Evolutionary conservation across 192 early-diverging fungal species (phyloP).

Genomic region (Cetraspora pellucida): DNA sequence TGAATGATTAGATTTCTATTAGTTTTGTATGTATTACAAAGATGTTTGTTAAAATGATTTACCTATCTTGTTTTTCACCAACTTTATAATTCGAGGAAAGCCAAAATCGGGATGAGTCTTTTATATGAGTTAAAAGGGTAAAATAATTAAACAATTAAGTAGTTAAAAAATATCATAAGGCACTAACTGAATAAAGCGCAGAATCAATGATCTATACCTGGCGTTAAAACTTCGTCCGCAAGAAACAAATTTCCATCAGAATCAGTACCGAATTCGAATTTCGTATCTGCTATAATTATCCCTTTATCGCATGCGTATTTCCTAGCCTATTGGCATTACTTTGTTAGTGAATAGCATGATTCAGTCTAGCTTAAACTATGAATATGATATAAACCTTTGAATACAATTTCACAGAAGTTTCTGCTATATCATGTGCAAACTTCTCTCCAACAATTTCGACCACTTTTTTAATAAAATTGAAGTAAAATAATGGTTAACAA

Average conservation of each 20-base stretch:
- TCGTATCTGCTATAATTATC: conserved; percentile 99
- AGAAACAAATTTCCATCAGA: conserved; percentile 76
- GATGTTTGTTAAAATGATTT: conserved; percentile 1
- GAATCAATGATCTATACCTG: conserved; percentile 54
- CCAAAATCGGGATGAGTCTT: conserved; percentile 99
- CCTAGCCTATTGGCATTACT: conserved; percentile 67
- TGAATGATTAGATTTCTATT: background rate
- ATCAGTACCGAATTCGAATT: conserved; percentile 99
- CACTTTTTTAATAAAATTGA: conserved; percentile 38
- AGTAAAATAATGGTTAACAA: background rate
- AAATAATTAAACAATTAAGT: conserved; percentile 3
- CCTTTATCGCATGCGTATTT: conserved; percentile 81
- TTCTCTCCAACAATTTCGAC: conserved; percentile 83
- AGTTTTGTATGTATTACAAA: too few species aligned
- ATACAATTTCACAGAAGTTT: conserved; percentile 81
- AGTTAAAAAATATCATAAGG: background rate
- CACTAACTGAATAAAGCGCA: too few species aligned
- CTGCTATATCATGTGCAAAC: conserved; percentile 73
- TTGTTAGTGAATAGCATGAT: conserved; percentile 87
- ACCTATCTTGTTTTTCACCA: conserved; percentile 75
- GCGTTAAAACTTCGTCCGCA: conserved; percentile 96
- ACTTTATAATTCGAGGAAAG: conserved; percentile 77
- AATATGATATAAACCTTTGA: conserved; percentile 80
- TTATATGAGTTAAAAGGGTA: background rate
- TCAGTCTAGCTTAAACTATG: conserved; percentile 96